Base-by-base conservation (phyloP, 176 grass and related monocot species). In the Aegilops bicornis region DNA sequence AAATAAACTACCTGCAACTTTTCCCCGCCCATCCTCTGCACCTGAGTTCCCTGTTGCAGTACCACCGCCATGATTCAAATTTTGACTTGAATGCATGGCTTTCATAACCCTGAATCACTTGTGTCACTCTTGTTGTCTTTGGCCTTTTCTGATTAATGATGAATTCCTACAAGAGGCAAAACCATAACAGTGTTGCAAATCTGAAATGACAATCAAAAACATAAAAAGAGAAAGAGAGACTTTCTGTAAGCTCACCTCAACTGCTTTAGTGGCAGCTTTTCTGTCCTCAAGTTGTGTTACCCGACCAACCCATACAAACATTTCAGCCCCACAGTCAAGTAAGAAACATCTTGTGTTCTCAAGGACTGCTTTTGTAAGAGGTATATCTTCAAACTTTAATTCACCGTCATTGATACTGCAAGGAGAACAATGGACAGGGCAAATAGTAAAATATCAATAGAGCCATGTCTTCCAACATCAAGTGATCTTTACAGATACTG, bases 61-160 rank as follows among this genome's bases (percentile, higher is more conserved):
- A 69, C 91, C 90, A 63, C 90, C 65, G 93, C 96, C 96, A 98
- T 56, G 91, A 92, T 89, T 95, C 96, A 87, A 98, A 98, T 85
- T 92, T 94, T 7, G 91, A 98, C 84, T 95, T 98, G 83, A 98
- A 98, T 70, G 79, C 72, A 82, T 98, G 91, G 82, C 90, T 92
- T 73, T 98, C 96, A 73, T 95, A 89, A 75, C 96, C 96, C 94
- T 98, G 96, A 89, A 98, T 92, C 43, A 98, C 86, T 91, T 86
- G 91, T 82, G 91, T 94, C 32, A 98, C 86, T 30, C 84, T 85
- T n/a, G 93, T 91, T 79, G 91, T 86, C 84, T 91, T 98, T 88
- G 96, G 90, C 78, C 88, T 89, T 40, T 98, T 98, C 85, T 98
- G 84, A 82, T 61, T 89, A 79, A 88, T 59, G 81, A 95, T 83